Conservation (phyloP, 2,329 filamentous ascomycete genomes). For the Fusarium dimerum region DNA sequence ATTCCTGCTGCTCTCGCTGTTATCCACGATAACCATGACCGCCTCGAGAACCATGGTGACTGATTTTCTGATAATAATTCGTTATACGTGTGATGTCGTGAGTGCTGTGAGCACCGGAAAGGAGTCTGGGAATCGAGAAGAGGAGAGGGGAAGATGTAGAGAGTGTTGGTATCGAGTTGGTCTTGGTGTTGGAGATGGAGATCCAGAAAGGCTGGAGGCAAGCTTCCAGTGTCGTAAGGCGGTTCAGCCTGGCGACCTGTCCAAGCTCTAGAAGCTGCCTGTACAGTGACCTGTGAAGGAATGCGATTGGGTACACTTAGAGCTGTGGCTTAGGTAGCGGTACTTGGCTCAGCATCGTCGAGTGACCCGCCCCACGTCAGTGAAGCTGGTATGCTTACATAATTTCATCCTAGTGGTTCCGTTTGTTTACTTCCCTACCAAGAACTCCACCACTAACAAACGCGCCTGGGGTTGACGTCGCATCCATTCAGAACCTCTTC, state of each 20-base stretch:
- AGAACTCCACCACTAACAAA: conserved; percentile 22
- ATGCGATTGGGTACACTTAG: background rate
- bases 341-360: conserved; percentile 10
- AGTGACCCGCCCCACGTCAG: conserved; percentile 23
- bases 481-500: conserved; percentile 16
- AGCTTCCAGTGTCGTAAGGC: conserved; percentile 43
- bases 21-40: conserved; percentile 99
- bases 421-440: conserved; percentile 31
- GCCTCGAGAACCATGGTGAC: conserved; percentile 96
- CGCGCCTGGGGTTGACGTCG: conserved; percentile 23
- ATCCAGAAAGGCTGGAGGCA: conserved; percentile 26
- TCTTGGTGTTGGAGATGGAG: conserved; percentile 14
- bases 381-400: conserved; percentile 27
- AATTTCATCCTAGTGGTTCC: conserved; percentile 13
- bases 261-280: conserved; percentile 19
- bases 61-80: conserved; percentile 27
- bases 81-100: conserved; percentile 4
- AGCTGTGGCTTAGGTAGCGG: conserved; percentile 6
- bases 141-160: background rate
- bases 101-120: conserved; percentile 3
- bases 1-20: conserved; percentile 97
- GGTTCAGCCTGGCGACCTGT: conserved; percentile 45
- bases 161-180: conserved; percentile 23
- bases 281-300: conserved; percentile 24
- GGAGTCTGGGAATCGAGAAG: background rate